Evolutionary conservation across 129 eudicot genomes (phyloP), one percentile per base, ranked within the genome.

Genomic region (Artemisia argyi): DNA sequence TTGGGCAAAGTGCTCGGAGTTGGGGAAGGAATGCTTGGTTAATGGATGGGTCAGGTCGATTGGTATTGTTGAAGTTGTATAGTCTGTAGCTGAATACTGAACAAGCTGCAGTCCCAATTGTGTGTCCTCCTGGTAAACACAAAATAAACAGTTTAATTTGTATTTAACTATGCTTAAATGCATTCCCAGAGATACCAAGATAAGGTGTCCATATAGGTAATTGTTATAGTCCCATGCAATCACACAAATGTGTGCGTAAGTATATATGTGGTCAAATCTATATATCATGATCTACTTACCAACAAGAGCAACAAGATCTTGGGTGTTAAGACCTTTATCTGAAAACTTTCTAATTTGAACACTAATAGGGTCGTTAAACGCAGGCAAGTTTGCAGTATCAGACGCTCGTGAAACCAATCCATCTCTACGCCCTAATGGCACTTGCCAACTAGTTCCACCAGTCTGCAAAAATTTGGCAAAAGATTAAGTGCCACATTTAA

Each of bases 341-440:
- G 42, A 32, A 32, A 32, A 32, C 7, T 32, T 32, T 32, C 42
- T 32, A 32, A 32, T 32, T 32, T 32, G 42, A 32, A 32, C 42
- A 32, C 42, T 32, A 32, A 32, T 32, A 32, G 42, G 85, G 7
- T 32, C 42, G 2, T 32, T 6, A 32, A 32, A 32, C 1, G 42
- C 7, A 32, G 42, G 42, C 42, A 32, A 32, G 42, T 32, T 32
- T 32, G 42, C 42, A 32, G 42, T 32, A 32, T 32, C 7, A 32
- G 42, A 74, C 32, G 88, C 95, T 64, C 68, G 65, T 14, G 97
- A 87, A 66, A 91, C 85, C 58, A 78, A 69, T 13, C 97, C 97
- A 69, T 87, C 97, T 72, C 86, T 77, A 8, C 97, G 82, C 35
- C 97, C 97, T 3, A 86, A 83, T 3, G 85, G 89, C 35, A 85